Evolutionary conservation across 2,329 filamentous ascomycete species (phyloP).

Genomic region (Talaromyces sp.): DNA sequence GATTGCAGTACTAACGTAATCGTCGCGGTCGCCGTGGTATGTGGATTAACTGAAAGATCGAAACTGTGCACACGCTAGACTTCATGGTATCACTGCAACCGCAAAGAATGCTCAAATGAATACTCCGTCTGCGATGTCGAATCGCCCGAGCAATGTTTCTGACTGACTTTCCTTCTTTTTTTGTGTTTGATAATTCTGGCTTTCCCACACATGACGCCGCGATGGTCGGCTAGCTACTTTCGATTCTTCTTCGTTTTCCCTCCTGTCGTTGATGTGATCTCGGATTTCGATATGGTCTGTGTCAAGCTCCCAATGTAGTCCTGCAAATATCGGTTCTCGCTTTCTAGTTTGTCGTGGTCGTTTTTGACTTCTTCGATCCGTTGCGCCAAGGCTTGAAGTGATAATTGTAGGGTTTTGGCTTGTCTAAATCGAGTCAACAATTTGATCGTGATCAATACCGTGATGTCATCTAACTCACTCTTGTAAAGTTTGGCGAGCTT

Average conservation of each 20-base stretch:
- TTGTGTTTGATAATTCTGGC: slow-evolving; percentile 4
- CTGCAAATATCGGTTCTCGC: slow-evolving; percentile 93
- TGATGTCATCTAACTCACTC: slow-evolving; percentile 45
- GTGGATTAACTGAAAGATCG: not conserved
- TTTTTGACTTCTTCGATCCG: slow-evolving; percentile 90
- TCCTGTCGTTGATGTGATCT: slow-evolving; percentile 52
- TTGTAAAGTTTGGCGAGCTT: slow-evolving; percentile 64
- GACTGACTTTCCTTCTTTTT: slow-evolving; percentile 46
- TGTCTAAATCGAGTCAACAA: slow-evolving; percentile 58
- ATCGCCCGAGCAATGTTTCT: slow-evolving; percentile 34
- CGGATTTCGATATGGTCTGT: slow-evolving; percentile 60
- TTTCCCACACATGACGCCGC: slow-evolving; percentile 2
- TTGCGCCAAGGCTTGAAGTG: slow-evolving; percentile 82
- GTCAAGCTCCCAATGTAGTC: slow-evolving; percentile 98
- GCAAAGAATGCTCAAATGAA: not conserved
- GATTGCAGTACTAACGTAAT: not conserved
- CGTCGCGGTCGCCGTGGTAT: slow-evolving; percentile 6
- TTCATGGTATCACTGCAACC: slow-evolving; percentile 1
- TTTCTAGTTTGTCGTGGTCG: slow-evolving; percentile 95
- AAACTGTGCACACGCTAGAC: not conserved
- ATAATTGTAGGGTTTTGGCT: slow-evolving; percentile 82
- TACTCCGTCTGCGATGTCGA: slow-evolving; percentile 12
- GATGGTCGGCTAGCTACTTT: slow-evolving; percentile 29
- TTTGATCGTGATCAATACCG: not conserved
- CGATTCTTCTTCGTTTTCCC: slow-evolving; percentile 49